Base-by-base conservation (phyloP, 768 basidiomycete species). In the Boletus insuetus region DNA sequence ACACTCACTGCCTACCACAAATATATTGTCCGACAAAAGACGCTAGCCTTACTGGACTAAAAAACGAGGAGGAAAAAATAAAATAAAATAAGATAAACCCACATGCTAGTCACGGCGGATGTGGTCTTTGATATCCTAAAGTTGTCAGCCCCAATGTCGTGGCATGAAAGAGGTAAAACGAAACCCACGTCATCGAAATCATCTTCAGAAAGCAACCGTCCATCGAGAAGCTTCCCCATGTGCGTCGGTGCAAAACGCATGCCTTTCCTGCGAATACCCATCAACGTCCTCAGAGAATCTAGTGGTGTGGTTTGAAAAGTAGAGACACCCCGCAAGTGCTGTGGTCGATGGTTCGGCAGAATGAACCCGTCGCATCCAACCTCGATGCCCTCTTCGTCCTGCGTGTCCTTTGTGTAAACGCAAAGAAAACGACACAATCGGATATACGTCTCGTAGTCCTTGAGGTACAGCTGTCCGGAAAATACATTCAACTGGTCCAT, bases 291-390 rank as follows among this genome's bases (percentile, higher is more conserved):
- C 48, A 72, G 22, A 13, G 69, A 65, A 11, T 53, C 40, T 1
- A 79, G 19, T 5, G 76, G 79, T 22, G 73, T 75, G n/a, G 51
- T 24, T n/a, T 61, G 56, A 64, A 80, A 77, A 5, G 68, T 50
- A 37, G 65, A 62, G 8, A 16, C 24, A 4, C 3, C 26, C 35
- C 22, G 20, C 34, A 55, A 26, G 19, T 22, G 51, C 8, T 7
- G 8, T 9, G 61, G 58, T 19, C 69, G 62, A 24, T 61, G 20
- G 10, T 32, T 49, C 1, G 64, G 56, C 1, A 22, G 34, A 12
- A 71, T 62, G 44, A 66, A 69, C 12, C 70, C 68, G 20, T 67
- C 58, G 12, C 41, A 31, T 6, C 54, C 45, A 12, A 52, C 47
- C 14, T 59, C 39, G 6, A 62, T 46, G 1, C 43, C 56, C 4